Conservation (phyloP, 352 stramenopile species). For the Pythium myriotylum region DNA sequence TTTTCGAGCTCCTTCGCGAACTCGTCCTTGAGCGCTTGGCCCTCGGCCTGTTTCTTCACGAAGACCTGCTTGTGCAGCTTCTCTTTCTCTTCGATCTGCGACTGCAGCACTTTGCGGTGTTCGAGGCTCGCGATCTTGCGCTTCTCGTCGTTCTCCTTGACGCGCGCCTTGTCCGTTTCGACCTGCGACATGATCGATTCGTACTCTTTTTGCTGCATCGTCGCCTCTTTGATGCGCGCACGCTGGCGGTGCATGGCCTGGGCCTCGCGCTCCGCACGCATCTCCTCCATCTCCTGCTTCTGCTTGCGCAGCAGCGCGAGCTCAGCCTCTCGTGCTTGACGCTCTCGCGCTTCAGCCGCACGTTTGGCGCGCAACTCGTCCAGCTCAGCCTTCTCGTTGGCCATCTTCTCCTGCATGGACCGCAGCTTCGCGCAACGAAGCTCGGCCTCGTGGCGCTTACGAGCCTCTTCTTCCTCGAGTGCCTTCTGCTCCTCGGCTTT, state of each 20-base stretch:
- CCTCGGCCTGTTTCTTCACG: constrained; percentile 66
- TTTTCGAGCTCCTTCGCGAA: constrained; percentile 83
- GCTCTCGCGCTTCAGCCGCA: constrained; percentile 87
- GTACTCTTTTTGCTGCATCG: constrained; percentile 88
- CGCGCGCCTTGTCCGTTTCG: constrained; percentile 58
- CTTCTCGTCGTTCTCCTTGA: constrained; percentile 60
- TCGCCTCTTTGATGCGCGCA: constrained; percentile 73
- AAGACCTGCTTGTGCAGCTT: constrained; percentile 75
- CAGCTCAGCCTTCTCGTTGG: constrained; percentile 87
- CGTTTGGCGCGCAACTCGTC: constrained; percentile 92
- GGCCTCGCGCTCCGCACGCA: constrained; percentile 62
- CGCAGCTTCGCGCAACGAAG: constrained; percentile 74
- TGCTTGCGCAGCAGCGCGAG: constrained; percentile 81
- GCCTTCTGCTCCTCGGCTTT: constrained; percentile 68
- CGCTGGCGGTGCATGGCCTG: constrained; percentile 76
- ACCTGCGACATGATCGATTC: constrained; percentile 87
- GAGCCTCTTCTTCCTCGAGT: constrained; percentile 66
- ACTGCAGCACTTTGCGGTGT: constrained; percentile 82
- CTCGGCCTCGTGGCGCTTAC: constrained; percentile 72
- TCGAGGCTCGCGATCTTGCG: constrained; percentile 61
- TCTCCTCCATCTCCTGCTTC: constrained; percentile 83
- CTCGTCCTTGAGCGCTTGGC: constrained; percentile 73
- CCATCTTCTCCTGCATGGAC: constrained; percentile 86
- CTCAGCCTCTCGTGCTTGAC: constrained; percentile 85
- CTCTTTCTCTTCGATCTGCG: constrained; percentile 91